phyloP scores from a whole-genome alignment of 2,329 filamentous ascomycete species.

The Mycosphaerella arachidis region DNA sequence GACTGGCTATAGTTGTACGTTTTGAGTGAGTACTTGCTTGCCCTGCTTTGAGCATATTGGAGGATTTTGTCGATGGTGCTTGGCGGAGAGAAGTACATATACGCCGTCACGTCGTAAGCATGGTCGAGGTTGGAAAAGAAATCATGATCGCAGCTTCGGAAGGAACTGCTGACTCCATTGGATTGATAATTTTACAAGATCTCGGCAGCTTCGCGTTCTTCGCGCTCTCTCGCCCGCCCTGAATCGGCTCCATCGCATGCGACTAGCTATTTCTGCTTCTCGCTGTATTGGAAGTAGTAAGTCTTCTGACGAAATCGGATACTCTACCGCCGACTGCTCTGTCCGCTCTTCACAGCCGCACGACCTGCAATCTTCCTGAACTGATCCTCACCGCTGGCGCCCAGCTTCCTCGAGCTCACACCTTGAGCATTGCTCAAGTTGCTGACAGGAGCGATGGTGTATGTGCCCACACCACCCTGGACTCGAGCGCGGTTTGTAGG shows the following conservation, averaged over 20 bases:
- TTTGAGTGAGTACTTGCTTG: too few relatives aligned
- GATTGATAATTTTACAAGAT: background rate
- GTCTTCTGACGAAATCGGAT: background rate
- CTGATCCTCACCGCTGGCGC: slow-evolving; percentile 29
- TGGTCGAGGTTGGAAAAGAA: background rate
- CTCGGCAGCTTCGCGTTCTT: background rate
- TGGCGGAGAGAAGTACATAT: background rate
- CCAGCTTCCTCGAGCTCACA: slow-evolving; percentile 24
- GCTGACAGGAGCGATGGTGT: slow-evolving; percentile 60
- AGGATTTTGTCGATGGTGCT: background rate
- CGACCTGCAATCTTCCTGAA: slow-evolving; percentile 33
- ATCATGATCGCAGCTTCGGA: background rate
- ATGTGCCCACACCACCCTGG: slow-evolving; percentile 56
- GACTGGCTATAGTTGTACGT: too few relatives aligned
- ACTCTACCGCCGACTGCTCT: slow-evolving; percentile 3
- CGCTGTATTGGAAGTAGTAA: too few relatives aligned
- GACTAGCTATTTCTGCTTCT: too few relatives aligned
- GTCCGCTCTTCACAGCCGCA: slow-evolving; percentile 14
- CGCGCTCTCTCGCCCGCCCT: background rate
- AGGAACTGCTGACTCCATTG: background rate
- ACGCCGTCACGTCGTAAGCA: too few relatives aligned
- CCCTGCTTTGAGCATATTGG: background rate
- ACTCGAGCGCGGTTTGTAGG: slow-evolving; percentile 56
- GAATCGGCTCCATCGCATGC: too few relatives aligned
- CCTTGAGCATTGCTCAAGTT: slow-evolving; percentile 37